phyloP scores from a whole-genome alignment of 306 rosid genomes.

The Rosa lucieae region DNA sequence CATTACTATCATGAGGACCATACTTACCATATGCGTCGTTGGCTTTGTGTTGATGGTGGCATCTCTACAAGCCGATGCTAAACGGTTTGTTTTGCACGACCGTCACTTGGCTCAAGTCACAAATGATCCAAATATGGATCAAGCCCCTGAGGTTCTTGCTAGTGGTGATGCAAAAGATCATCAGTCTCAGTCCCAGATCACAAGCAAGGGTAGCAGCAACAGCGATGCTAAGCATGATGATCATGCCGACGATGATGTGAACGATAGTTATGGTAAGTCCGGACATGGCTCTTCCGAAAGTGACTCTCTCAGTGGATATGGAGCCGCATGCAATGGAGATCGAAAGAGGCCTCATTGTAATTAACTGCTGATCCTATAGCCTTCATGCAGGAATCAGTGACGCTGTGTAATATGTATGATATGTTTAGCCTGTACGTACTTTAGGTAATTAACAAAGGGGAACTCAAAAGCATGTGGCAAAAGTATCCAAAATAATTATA shows the following conservation, averaged over 20 bases:
- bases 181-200: neutral
- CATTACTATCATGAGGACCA: too few species aligned
- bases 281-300: too few species aligned
- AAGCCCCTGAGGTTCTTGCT: neutral
- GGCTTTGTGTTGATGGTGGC: conserved; percentile 4
- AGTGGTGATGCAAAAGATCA: neutral
- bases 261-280: neutral
- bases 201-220: neutral
- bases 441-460: too few species aligned
- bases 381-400: too few species aligned
- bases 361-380: too few species aligned
- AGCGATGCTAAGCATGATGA: neutral
- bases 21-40: neutral
- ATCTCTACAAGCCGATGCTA: conserved; percentile 2
- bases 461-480: too few species aligned
- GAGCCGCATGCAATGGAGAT: too few species aligned
- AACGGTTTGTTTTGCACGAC: neutral
- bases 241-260: conserved; percentile 2
- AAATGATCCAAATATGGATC: neutral
- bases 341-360: too few species aligned
- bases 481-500: too few species aligned
- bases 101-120: neutral
- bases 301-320: too few species aligned
- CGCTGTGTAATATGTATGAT: too few species aligned
- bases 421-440: too few species aligned